These are phyloP conservation scores for Ustilago bromivora DNA, from an alignment of 1,284 basidiomycete genomes.

Conservation along the genomic window DNA sequence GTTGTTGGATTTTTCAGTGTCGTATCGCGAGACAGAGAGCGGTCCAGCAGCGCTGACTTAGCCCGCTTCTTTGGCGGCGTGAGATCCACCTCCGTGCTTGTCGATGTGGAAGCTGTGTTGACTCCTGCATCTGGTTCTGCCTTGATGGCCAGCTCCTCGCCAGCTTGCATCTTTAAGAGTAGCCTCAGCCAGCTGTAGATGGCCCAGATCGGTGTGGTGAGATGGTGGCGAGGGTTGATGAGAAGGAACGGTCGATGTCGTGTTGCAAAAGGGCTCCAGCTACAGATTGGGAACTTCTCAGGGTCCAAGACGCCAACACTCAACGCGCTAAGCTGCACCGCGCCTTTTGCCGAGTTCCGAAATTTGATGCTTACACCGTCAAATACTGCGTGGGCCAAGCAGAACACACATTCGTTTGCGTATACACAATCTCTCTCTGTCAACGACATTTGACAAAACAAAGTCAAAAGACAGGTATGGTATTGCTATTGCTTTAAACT, in stretches of 20 bases:
- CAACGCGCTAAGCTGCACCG: constrained; percentile 7
- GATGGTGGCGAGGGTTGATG: background rate
- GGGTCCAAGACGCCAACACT: constrained; percentile 36
- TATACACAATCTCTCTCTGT: background rate
- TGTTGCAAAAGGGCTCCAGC: constrained; percentile 5
- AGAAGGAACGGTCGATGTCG: constrained; percentile 8
- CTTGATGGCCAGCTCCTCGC: background rate
- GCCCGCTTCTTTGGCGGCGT: constrained; percentile 31
- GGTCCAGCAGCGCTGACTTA: constrained; percentile 24
- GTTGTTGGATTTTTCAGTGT: background rate
- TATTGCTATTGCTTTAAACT: background rate
- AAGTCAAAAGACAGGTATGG: background rate
- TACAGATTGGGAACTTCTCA: constrained; percentile 9
- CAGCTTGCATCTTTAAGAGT: background rate
- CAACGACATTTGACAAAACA: background rate
- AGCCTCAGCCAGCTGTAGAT: background rate
- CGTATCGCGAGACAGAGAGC: constrained; percentile 7
- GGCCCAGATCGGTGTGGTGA: background rate
- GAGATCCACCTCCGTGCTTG: constrained; percentile 14
- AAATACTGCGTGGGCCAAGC: background rate
- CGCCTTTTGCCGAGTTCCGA: constrained; percentile 25
- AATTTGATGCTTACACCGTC: background rate
- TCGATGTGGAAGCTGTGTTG: constrained; percentile 6
- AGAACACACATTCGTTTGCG: background rate
- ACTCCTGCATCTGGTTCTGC: background rate